Evolutionary conservation across 1,139 yeast genomes (phyloP).

Genomic region (Geotrichum fermentans): DNA sequence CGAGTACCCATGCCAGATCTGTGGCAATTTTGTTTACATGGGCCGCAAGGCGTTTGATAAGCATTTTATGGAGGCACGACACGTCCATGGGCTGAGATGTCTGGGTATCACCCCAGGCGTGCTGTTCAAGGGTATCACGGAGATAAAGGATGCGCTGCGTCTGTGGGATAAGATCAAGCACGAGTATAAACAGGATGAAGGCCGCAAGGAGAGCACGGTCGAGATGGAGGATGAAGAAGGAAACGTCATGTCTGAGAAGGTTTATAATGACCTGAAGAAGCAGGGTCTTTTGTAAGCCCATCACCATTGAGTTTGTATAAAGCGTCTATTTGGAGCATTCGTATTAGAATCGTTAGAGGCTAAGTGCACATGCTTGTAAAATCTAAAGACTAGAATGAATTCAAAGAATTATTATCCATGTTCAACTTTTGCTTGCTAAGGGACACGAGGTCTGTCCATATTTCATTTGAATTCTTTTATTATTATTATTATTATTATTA

Average conservation of each 20-base stretch:
- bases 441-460: no score
- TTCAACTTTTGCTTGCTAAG: no score
- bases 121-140: constrained; percentile 60
- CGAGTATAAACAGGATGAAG: constrained; percentile 40
- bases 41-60: constrained; percentile 69
- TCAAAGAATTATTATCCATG: no score
- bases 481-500: no score
- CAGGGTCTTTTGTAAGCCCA: constrained; percentile 76
- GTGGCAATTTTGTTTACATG: constrained; percentile 69
- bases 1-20: constrained; percentile 74
- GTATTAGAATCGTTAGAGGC: no score
- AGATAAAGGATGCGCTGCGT: constrained; percentile 60
- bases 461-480: no score
- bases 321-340: no score
- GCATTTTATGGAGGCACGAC: constrained; percentile 70
- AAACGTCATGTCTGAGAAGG: constrained; percentile 80
- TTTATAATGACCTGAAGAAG: constrained; percentile 74
- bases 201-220: constrained; percentile 51
- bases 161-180: constrained; percentile 50
- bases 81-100: constrained; percentile 66
- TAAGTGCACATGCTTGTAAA: no score
- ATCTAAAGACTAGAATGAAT: no score
- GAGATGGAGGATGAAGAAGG: constrained; percentile 93
- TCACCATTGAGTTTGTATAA: no score
- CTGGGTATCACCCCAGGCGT: constrained; percentile 59